A percentile compares a stretch with the other conserved stretches of the same genome.
phyloP scores from a whole-genome alignment of 2,329 filamentous ascomycete species.

The Colletotrichum falcatum region DNA sequence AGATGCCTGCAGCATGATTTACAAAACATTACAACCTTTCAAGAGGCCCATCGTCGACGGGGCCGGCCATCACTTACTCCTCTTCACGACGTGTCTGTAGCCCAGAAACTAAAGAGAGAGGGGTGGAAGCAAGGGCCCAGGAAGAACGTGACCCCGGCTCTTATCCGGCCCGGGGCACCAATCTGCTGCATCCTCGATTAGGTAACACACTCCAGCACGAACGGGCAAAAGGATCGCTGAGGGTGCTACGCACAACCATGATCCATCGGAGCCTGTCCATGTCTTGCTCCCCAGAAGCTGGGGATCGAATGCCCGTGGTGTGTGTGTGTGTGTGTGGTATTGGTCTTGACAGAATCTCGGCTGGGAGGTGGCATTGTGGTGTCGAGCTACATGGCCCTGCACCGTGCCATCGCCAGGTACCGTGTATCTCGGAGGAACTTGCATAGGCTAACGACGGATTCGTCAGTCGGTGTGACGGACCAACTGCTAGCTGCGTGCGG shows the following conservation, averaged over 20 bases:
- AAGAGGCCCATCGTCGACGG: neutral
- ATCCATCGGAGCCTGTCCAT: conserved; percentile 3
- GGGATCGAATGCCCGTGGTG: conserved; percentile 19
- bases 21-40: neutral
- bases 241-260: neutral
- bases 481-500: conserved; percentile 34
- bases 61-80: conserved; percentile 1
- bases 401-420: conserved; percentile 17
- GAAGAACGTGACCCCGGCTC: neutral
- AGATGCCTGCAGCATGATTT: conserved; percentile 13
- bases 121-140: too few relatives aligned
- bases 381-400: conserved; percentile 18
- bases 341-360: conserved; percentile 19
- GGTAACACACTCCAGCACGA: neutral
- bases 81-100: neutral
- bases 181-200: neutral
- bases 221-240: neutral
- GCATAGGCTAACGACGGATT: conserved; percentile 36
- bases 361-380: conserved; percentile 4
- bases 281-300: conserved; percentile 4
- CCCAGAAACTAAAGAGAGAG: neutral
- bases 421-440: conserved; percentile 22
- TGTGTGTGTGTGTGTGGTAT: conserved; percentile 18
- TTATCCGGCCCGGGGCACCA: neutral
- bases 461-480: conserved; percentile 38